Percentiles rank a stretch among this genome's conserved stretches.
Evolutionary conservation across 169 alveolate species (phyloP).

Genomic region (Plasmodium malariae): DNA sequence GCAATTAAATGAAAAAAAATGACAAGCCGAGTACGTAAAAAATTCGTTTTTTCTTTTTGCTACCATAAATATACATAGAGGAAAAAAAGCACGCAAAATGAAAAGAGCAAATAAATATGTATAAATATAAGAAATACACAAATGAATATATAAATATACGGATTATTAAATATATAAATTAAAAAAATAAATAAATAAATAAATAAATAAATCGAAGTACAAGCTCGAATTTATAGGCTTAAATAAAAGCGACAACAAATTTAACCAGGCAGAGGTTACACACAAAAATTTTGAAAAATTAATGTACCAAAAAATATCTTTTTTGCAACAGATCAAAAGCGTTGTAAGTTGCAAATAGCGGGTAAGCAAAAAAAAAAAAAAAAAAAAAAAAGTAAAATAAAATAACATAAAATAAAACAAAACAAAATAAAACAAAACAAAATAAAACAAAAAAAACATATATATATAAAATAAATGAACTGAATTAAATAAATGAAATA

Average conservation of each 20-base stretch:
- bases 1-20: slow-evolving; percentile 9
- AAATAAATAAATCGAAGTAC: background rate
- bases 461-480: too few relatives aligned
- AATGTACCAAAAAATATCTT: background rate
- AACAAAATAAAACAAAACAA: background rate
- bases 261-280: too few relatives aligned
- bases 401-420: background rate
- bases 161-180: background rate
- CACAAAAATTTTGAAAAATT: background rate
- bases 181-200: background rate
- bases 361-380: background rate
- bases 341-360: background rate
- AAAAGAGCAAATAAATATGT: background rate
- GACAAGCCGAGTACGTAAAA: background rate
- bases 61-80: background rate
- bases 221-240: too few relatives aligned
- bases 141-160: too few relatives aligned
- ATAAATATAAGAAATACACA: background rate
- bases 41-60: slow-evolving; percentile 2
- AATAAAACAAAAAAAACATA: too few relatives aligned
- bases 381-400: too few relatives aligned
- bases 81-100: background rate
- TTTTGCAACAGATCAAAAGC: slow-evolving; percentile 44
- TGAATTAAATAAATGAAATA: too few relatives aligned
- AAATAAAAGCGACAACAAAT: too few relatives aligned